Conservation (phyloP, 768 basidiomycete genomes). For the Porphyrellus cyaneotinctus region DNA sequence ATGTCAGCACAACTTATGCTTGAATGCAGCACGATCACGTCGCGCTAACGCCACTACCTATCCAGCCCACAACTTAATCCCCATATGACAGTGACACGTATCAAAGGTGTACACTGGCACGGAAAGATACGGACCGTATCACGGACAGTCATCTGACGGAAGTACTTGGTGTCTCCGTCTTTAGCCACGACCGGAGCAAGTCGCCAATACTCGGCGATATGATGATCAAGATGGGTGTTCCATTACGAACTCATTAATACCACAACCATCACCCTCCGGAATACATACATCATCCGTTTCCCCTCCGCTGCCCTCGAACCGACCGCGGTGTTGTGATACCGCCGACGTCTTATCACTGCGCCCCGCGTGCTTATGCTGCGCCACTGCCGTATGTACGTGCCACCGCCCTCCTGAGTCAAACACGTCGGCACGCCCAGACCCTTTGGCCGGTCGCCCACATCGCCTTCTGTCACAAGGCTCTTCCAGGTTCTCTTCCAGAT, state of each 20-base stretch:
- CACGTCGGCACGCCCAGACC: neutral
- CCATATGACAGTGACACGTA: slow-evolving; percentile 8
- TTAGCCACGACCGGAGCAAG: slow-evolving; percentile 6
- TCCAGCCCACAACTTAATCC: too few species aligned
- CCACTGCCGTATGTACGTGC: neutral
- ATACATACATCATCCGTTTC: neutral
- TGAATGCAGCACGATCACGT: slow-evolving; percentile 1
- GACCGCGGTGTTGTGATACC: neutral
- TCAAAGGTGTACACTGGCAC: neutral
- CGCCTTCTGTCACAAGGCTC: neutral
- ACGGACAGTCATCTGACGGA: neutral
- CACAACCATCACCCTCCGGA: neutral
- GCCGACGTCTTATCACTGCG: neutral
- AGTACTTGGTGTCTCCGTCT: neutral
- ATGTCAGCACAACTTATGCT: neutral
- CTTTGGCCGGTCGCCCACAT: neutral
- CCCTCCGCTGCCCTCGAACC: neutral
- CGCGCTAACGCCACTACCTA: too few species aligned
- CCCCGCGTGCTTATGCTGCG: neutral
- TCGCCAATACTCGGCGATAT: slow-evolving; percentile 2
- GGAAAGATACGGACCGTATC: slow-evolving; percentile 12
- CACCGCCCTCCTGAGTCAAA: slow-evolving; percentile 12
- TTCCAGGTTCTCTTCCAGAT: neutral
- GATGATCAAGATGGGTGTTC: neutral
- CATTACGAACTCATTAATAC: neutral